Base-by-base conservation (phyloP, 2,329 filamentous ascomycete genomes). In the Nemania bipapillata region DNA sequence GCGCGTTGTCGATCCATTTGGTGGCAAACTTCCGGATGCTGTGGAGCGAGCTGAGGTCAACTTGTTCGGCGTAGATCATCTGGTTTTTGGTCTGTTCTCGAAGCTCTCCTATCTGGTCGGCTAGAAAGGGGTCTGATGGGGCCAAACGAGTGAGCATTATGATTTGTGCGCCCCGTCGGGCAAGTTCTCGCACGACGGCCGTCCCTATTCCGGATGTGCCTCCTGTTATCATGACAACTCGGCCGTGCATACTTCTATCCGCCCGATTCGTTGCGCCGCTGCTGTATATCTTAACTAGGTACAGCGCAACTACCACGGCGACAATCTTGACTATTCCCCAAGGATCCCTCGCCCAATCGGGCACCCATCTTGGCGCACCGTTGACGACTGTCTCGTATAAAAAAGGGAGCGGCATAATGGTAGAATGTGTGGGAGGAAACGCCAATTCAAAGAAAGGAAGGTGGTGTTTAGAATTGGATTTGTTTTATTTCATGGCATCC, bases 1-100 rank as follows among this genome's bases (percentile, higher is more conserved):
- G 95, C 24, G 92, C 88, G 79, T 97, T 98, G 80, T 99, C 95
- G 73, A 99, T 93, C 95, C 96, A 99, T 83, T 93, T 95, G 0
- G 96, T 99, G 12, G 96, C 96, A 79, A 99, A 99, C 70, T 90
- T 86, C 45, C 96, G 92, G 74, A 99, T 91, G 79, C 92, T 96
- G 79, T 97, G 89, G n/a, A 99, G 84, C 17, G 91, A 95, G 12
- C 91, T 83, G 30, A 99, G 87, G 77, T 99, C 94, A 74, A 97
- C 93, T 81, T 97, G 92, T 80, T 99, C 96, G 68, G 96, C 94
- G 76, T 97, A 98, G 74, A 99, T 93, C 77, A 99, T 86, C 66
- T 94, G 86, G 81, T 98, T 98, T 35, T 88, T 86, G 7, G 93
- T 93, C 62, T 86, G 84, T 30, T 86, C 84, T 63, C 96, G 91